phyloP scores from a whole-genome alignment of 2,329 filamentous ascomycete genomes.

The Hymenoscyphus linearis region DNA sequence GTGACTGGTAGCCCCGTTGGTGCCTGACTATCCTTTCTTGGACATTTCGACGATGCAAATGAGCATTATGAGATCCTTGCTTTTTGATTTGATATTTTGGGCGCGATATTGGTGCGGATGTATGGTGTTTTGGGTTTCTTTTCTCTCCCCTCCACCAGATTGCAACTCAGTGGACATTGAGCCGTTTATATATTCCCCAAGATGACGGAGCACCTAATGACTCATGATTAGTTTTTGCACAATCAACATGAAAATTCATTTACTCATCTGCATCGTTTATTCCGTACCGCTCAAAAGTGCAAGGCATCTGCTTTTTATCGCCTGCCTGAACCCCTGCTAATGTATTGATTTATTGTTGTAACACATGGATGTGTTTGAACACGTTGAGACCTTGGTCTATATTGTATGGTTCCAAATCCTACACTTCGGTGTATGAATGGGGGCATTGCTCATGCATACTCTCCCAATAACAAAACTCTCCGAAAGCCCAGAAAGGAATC shows the following conservation, averaged over 20 bases:
- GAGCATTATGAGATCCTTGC: not conserved
- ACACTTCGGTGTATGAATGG: not conserved
- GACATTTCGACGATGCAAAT: not conserved
- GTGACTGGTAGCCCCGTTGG: not conserved
- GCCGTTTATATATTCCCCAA: not conserved
- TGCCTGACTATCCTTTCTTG: not conserved
- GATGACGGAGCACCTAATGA: not conserved
- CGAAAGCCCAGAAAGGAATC: not conserved
- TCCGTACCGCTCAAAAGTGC: not conserved
- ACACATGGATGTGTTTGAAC: not conserved
- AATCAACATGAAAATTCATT: not conserved
- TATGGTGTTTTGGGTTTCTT: not conserved
- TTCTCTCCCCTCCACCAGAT: not conserved
- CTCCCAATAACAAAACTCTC: not conserved
- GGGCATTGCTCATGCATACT: not conserved
- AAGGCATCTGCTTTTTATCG: not conserved
- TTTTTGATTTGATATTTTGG: not conserved
- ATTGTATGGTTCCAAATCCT: not conserved
- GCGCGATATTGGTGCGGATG: not conserved
- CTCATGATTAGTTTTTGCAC: not conserved
- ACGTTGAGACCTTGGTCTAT: not conserved
- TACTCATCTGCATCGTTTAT: not conserved
- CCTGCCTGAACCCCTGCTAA: not conserved
- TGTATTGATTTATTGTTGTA: not conserved
- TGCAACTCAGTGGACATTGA: slow-evolving; percentile 1